Base-by-base conservation (phyloP, 768 basidiomycete genomes). In the Rhizopogon vesiculosus region DNA sequence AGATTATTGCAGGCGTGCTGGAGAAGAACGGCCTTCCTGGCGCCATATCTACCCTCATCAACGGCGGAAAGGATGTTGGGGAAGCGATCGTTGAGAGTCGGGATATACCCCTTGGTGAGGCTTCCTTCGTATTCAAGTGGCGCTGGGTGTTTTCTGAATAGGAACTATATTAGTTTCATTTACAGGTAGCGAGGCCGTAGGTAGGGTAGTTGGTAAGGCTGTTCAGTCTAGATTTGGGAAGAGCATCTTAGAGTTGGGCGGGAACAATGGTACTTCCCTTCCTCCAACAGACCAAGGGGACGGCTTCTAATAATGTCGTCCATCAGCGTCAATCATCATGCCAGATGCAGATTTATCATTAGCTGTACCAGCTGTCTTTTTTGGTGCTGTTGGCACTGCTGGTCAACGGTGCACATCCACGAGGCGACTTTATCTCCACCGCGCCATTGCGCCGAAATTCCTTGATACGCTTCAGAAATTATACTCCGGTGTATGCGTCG, bases 191-290 rank as follows among this genome's bases (percentile, higher is more conserved):
- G 96, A 98, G 70, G 76, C 77, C 51, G 85, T 92, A 53, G 96
- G 96, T 12, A 81, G 87, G 51, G 79, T 84, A 55, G 93, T 98
- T n/a, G 90, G 90, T n/a, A 85, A 84, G 73, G 78, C 77, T 58
- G 94, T 97, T 3, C 89, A 89, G 68, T 84, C 85, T 54, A 79
- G 93, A 59, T 96, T 95, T 69, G 95, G 94, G 18, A 92, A 96
- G 73, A 78, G 85, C 31, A 83, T 98, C 19, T 80, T 98, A 25
- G 96, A 98, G 67, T 76, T 98, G 2, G 95, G 95, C 25, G 96
- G 96, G 38, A 98, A 98, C 74, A 98, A 98, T 66, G 93, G 92
- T 92, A 70, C 53, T 57, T 62, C 42, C 42, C 35, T 54, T 56
- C 57, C 53, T 45, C 51, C 60, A 62, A 58, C 52, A 57, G 41